Percentiles rank a stretch among this genome's conserved stretches.
Evolutionary conservation across 1,284 basidiomycete species (phyloP).

Genomic region (Boletus smithii): DNA sequence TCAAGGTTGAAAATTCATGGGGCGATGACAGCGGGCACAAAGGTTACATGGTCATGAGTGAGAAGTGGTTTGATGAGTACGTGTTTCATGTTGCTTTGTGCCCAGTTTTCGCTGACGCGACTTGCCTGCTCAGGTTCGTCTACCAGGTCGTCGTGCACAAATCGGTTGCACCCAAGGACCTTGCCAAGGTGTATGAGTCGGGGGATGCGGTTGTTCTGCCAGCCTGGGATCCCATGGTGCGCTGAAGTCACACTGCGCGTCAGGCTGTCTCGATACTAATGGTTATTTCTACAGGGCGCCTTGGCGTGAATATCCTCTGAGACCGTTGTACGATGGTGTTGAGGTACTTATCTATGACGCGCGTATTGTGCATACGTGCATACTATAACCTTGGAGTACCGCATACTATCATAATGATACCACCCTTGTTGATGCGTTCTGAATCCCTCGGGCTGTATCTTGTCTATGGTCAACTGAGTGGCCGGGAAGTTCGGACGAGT

Average conservation of each 20-base stretch:
- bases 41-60: slow-evolving; percentile 91
- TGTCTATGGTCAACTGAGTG: too few relatives aligned
- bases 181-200: slow-evolving; percentile 76
- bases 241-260: slow-evolving; percentile 19
- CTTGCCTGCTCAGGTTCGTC: slow-evolving; percentile 53
- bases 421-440: too few relatives aligned
- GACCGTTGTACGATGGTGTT: too few relatives aligned
- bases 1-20: slow-evolving; percentile 97
- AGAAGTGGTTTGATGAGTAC: slow-evolving; percentile 88
- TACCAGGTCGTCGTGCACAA: slow-evolving; percentile 88
- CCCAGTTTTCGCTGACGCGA: slow-evolving; percentile 5
- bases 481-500: too few relatives aligned
- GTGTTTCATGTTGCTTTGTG: slow-evolving; percentile 31
- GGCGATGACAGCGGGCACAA: slow-evolving; percentile 77
- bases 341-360: too few relatives aligned
- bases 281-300: slow-evolving; percentile 27
- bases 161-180: slow-evolving; percentile 72
- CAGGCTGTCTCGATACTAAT: neutral
- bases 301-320: slow-evolving; percentile 24
- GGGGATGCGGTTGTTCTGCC: slow-evolving; percentile 65
- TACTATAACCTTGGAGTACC: neutral
- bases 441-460: too few relatives aligned
- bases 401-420: neutral
- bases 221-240: slow-evolving; percentile 89
- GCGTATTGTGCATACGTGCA: neutral